phyloP scores from a whole-genome alignment of 140 eudicot species.

The Bidens hawaiensis region DNA sequence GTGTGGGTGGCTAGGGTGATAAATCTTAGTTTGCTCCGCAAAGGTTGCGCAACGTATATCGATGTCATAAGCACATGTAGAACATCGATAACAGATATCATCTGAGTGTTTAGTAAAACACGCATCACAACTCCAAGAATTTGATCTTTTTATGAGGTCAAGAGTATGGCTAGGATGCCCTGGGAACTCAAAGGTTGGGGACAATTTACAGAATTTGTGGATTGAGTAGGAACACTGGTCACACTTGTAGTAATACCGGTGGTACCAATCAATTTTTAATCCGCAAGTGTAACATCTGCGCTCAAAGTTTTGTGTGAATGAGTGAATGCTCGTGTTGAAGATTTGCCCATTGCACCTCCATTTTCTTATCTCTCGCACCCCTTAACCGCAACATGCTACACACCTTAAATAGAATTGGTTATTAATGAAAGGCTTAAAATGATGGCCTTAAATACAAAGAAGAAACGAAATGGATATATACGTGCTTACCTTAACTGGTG shows the following conservation, averaged over 20 bases:
- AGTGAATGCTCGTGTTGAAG: constrained; percentile 10
- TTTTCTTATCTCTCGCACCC: neutral
- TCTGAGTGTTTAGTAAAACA: neutral
- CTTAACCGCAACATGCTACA: neutral
- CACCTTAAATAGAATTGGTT: neutral
- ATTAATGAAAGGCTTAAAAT: neutral
- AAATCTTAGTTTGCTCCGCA: constrained; percentile 3
- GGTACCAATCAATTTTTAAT: constrained; percentile 13
- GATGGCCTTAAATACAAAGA: neutral
- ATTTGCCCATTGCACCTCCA: neutral
- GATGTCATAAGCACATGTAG: neutral
- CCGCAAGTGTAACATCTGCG: neutral
- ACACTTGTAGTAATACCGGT: constrained; percentile 9
- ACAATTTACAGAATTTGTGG: constrained; percentile 12
- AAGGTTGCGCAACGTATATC: constrained; percentile 12
- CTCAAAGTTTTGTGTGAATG: neutral
- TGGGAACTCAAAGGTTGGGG: neutral
- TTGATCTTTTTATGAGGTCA: neutral
- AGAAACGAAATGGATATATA: neutral
- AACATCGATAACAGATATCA: constrained; percentile 1
- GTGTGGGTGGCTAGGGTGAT: constrained; percentile 27
- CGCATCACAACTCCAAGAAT: neutral
- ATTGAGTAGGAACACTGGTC: constrained; percentile 4
- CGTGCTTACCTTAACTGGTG: neutral
- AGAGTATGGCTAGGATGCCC: constrained; percentile 11